phyloP scores from a whole-genome alignment of 306 rosid genomes.

The Mucuna pruriens region DNA sequence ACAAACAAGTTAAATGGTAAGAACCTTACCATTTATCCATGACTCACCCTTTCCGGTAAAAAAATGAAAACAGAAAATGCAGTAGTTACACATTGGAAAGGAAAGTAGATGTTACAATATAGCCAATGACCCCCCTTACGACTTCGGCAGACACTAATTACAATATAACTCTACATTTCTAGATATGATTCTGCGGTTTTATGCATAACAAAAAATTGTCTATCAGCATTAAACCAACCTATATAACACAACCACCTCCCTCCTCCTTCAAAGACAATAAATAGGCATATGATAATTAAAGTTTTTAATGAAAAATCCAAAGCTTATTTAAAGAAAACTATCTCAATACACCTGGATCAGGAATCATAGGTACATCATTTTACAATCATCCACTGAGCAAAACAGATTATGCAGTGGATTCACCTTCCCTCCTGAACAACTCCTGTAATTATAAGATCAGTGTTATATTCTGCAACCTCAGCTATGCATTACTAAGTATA shows the following conservation, averaged over 20 bases:
- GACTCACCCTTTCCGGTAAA: background rate
- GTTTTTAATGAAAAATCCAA: slow-evolving; percentile 1
- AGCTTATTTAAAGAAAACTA: slow-evolving; percentile 26
- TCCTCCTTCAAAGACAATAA: background rate
- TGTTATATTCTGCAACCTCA: slow-evolving; percentile 31
- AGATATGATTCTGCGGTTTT: background rate
- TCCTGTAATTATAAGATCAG: slow-evolving; percentile 41
- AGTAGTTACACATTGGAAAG: background rate
- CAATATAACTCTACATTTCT: slow-evolving; percentile 18
- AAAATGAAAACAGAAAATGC: background rate
- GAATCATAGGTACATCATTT: slow-evolving; percentile 30
- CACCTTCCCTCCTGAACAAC: slow-evolving; percentile 50
- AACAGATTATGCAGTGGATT: slow-evolving; percentile 44
- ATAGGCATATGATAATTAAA: background rate
- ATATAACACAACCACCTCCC: slow-evolving; percentile 6
- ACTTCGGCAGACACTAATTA: slow-evolving; percentile 18
- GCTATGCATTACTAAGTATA: slow-evolving; percentile 11
- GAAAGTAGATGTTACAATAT: background rate
- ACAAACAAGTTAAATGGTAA: background rate
- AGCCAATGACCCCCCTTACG: slow-evolving; percentile 2
- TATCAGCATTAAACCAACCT: slow-evolving; percentile 28
- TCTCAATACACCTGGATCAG: slow-evolving; percentile 32
- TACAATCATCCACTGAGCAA: slow-evolving; percentile 28
- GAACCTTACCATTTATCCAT: background rate
- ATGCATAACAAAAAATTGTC: slow-evolving; percentile 15